These are phyloP conservation scores for Schoenoplectus tabernaemontani DNA, from an alignment of 202 grass and related monocot species.

Conservation along the genomic window DNA sequence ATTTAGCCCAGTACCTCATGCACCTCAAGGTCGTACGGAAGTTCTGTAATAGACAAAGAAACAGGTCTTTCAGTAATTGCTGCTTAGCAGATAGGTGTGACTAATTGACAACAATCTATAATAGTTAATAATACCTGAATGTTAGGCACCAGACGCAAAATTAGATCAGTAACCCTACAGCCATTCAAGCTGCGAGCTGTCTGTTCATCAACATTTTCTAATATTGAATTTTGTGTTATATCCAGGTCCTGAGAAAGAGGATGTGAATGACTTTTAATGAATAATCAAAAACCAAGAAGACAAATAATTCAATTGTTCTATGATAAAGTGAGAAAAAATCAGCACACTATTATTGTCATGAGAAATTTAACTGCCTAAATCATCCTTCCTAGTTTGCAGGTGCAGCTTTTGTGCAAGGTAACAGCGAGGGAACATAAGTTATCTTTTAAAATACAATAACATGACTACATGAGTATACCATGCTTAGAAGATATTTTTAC, in stretches of 20 bases:
- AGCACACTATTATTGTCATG: background rate
- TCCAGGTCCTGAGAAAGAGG: constrained; percentile 55
- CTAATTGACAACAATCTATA: background rate
- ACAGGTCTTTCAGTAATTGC: constrained; percentile 11
- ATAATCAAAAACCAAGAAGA: background rate
- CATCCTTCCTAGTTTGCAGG: background rate
- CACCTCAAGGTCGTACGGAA: constrained; percentile 94
- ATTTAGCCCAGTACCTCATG: constrained; percentile 86
- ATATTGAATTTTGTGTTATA: constrained; percentile 84
- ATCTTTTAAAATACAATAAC: background rate
- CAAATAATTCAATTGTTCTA: background rate
- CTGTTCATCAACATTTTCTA: constrained; percentile 83
- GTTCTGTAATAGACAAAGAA: constrained; percentile 48
- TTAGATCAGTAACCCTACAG: constrained; percentile 87
- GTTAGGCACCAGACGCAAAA: constrained; percentile 76
- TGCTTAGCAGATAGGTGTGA: background rate
- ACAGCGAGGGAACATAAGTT: background rate
- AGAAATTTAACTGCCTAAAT: background rate
- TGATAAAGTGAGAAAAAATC: background rate
- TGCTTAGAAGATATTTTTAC: background rate
- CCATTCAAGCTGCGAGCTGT: constrained; percentile 91
- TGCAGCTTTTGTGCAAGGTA: background rate
- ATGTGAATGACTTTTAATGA: background rate
- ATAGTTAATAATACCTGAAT: constrained; percentile 42
- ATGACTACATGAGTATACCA: background rate